Percentiles rank a stretch among this genome's conserved stretches.
Conservation (phyloP, 768 basidiomycete genomes). For the Pleurotus eryngii region DNA sequence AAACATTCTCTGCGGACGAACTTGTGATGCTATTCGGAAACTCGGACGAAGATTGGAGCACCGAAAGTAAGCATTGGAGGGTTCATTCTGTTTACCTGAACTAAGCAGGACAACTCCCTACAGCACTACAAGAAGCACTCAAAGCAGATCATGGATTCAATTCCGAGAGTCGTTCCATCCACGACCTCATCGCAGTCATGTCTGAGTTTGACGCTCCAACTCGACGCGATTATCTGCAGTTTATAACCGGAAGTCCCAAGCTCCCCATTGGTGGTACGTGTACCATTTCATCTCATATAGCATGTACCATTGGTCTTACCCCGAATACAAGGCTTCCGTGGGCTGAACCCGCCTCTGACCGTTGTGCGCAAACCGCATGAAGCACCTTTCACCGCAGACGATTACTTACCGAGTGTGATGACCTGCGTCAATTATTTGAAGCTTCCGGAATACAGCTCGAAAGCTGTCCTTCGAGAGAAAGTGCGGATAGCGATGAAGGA, state of each 20-base stretch:
- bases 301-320: not conserved
- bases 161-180: conserved; percentile 88
- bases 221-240: conserved; percentile 89
- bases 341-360: conserved; percentile 89
- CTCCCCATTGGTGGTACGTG: conserved; percentile 87
- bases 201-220: conserved; percentile 67
- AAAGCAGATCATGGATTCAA: conserved; percentile 99
- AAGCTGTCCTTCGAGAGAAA: conserved; percentile 80
- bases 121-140: conserved; percentile 84
- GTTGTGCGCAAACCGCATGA: conserved; percentile 98
- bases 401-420: conserved; percentile 97
- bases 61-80: conserved; percentile 65
- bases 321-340: conserved; percentile 74
- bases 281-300: not conserved
- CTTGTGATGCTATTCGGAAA: conserved; percentile 96
- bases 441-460: conserved; percentile 91
- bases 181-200: conserved; percentile 85
- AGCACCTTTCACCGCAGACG: conserved; percentile 83
- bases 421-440: conserved; percentile 98
- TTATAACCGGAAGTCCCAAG: conserved; percentile 97
- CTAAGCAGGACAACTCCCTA: conserved; percentile 11
- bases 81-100: conserved; percentile 3
- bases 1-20: conserved; percentile 92
- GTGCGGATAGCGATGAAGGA: conserved; percentile 84
- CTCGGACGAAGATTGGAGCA: conserved; percentile 95